Evolutionary conservation across 169 alveolate species (phyloP).

Genomic region (Plasmodium gonderi): DNA sequence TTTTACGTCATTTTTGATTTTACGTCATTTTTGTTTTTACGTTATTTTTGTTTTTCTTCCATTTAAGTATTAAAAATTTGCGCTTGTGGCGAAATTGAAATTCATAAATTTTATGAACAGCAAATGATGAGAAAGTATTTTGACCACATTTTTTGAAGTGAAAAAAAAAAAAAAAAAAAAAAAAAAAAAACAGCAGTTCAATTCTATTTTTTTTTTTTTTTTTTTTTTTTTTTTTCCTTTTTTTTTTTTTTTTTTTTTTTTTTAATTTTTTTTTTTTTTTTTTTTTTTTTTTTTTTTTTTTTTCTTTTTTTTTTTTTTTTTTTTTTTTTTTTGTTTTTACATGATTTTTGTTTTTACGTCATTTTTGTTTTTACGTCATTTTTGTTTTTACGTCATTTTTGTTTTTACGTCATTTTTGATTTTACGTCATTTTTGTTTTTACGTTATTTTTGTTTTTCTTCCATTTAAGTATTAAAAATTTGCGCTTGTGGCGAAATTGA

Average conservation of each 20-base stretch:
- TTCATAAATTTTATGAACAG: slow-evolving; percentile 26
- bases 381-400: too few species aligned
- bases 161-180: slow-evolving; percentile 5
- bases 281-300: too few species aligned
- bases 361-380: too few species aligned
- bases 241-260: too few species aligned
- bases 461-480: slow-evolving; percentile 4
- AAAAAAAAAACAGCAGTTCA: slow-evolving; percentile 8
- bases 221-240: not conserved
- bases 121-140: not conserved
- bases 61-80: slow-evolving; percentile 10
- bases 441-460: not conserved
- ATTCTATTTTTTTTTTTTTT: slow-evolving; percentile 30
- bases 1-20: too few species aligned
- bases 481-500: slow-evolving; percentile 7
- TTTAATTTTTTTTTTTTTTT: too few species aligned
- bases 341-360: too few species aligned
- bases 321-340: not conserved
- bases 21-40: too few species aligned
- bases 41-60: not conserved
- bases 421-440: too few species aligned
- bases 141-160: slow-evolving; percentile 10
- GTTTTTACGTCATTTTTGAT: too few species aligned
- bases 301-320: slow-evolving; percentile 12
- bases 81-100: slow-evolving; percentile 6